Evolutionary conservation across 352 stramenopile species (phyloP), one percentile per base, ranked within the genome.

Genomic region (Pythium pectinolyticum): DNA sequence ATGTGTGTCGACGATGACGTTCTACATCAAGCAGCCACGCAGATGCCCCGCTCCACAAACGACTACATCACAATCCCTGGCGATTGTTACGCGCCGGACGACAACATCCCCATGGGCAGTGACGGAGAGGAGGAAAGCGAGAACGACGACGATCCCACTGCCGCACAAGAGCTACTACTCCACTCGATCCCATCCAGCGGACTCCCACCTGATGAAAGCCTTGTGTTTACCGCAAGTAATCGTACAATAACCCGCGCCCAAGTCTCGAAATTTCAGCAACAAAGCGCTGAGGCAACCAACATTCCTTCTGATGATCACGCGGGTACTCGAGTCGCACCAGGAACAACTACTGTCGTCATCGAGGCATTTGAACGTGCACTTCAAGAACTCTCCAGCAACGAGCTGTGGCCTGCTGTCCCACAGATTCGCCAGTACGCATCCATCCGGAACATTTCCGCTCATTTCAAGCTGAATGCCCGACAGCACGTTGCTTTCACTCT

Each of bases 401-500:
- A 20, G 5, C 9, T 45, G 7, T 45, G n/a, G n/a, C n/a, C n/a
- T n/a, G n/a, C n/a, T n/a, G 20, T 22, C 11, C n/a, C 10, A 19
- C 2, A 40, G 14, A 5, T 50, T 7, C 2, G 12, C 2, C 28
- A 19, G 9, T 31, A 28, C 15, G 59, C 59, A 2, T 49, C 39
- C 2, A 56, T 66, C 5, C 28, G 41, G n/a, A 50, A 53, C 2
- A 41, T 61, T 2, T 66, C 50, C 0, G 20, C 22, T 2, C 15
- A n/a, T 19, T 66, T 43, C 19, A 1, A 1, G 0, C 35, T 66
- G 0, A 66, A 66, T 31, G 6, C 0, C 0, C 20, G 20, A 8
- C 59, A 66, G 12, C 50, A 66, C 15, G 10, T 56, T 1, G 59
- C 59, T 0, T 66, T 61, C 40, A 56, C 24, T 2, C 20, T 61